These are phyloP conservation scores for Sarocladium strictum DNA, from an alignment of 2,329 filamentous ascomycete genomes.

Conservation along the genomic window DNA sequence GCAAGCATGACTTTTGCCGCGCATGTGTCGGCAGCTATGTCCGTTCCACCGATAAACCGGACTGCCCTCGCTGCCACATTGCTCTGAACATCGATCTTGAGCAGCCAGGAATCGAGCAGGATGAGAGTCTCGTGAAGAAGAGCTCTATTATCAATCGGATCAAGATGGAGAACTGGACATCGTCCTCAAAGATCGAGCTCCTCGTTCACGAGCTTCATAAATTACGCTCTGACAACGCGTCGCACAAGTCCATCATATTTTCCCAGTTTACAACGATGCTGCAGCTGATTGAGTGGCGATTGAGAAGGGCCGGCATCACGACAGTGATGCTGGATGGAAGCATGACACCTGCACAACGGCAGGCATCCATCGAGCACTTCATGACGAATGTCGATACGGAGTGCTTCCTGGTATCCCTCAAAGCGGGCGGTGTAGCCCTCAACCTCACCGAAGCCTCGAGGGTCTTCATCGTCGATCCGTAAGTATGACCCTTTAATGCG, in stretches of 20 bases:
- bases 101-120: slow-evolving; percentile 91
- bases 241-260: slow-evolving; percentile 95
- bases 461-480: slow-evolving; percentile 95
- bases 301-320: slow-evolving; percentile 92
- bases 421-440: slow-evolving; percentile 90
- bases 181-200: slow-evolving; percentile 95
- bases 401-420: slow-evolving; percentile 92
- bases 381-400: slow-evolving; percentile 94
- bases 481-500: slow-evolving; percentile 36
- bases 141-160: slow-evolving; percentile 97
- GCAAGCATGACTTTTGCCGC: slow-evolving; percentile 69
- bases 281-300: slow-evolving; percentile 92
- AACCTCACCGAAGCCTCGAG: slow-evolving; percentile 92
- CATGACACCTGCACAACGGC: slow-evolving; percentile 91
- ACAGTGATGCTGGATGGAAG: slow-evolving; percentile 97
- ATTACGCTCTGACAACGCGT: slow-evolving; percentile 84
- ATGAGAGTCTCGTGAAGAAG: slow-evolving; percentile 82
- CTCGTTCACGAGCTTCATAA: slow-evolving; percentile 91
- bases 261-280: slow-evolving; percentile 97
- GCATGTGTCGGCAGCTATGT: slow-evolving; percentile 50
- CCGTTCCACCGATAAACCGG: slow-evolving; percentile 66
- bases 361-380: slow-evolving; percentile 91
- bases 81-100: slow-evolving; percentile 85
- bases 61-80: slow-evolving; percentile 91
- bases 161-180: slow-evolving; percentile 98